Evolutionary conservation across 2,329 filamentous ascomycete genomes (phyloP), one percentile per base, ranked within the genome.

Genomic region (Xenoacremonium recifei): DNA sequence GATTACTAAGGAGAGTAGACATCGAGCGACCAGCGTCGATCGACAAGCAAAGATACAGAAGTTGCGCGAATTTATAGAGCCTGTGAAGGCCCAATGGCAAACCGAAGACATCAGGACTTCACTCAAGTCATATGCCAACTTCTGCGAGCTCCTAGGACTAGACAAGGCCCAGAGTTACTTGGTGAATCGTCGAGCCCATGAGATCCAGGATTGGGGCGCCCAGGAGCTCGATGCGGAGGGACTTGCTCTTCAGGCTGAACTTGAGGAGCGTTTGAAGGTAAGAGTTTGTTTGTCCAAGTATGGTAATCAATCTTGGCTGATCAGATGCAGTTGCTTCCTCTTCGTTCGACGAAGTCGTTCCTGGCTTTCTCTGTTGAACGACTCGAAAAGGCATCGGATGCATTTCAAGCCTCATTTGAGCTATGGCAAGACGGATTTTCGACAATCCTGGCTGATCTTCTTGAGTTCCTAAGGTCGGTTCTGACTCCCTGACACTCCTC

Each of bases 331-430:
- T 75, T 77, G 45, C 69, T 97, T 12, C 93, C 93, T 4, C 69
- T 99, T 31, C 82, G 92, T 42, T 79, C 87, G 6, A 96, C 92
- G 2, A 96, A 96, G 61, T 89, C 89, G 0, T 87, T 97, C 59
- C 70, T 99, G n/a, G 87, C 86, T 2, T 92, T 91, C 36, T 95
- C 92, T 0, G 92, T 93, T 0, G 95, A 99, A 54, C 89, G 89
- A 60, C 68, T 97, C 6, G 85, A 89, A 36, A 87, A 86, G 53
- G 77, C 78, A 5, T 84, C 87, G 4, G 69, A 80, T 7, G 75
- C 87, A 0, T 93, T 91, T 54, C 80, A 86, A 47, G 81, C 87
- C 19, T 88, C 90, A 1, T 85, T 84, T 53, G 74, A 76, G 15
- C 69, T 99, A n/a, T 99, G 93, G 93, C 81, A 85, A 44, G 85